Base-by-base conservation (phyloP, 805 yeast species). In the Saccharomycodes ludwigii region DNA sequence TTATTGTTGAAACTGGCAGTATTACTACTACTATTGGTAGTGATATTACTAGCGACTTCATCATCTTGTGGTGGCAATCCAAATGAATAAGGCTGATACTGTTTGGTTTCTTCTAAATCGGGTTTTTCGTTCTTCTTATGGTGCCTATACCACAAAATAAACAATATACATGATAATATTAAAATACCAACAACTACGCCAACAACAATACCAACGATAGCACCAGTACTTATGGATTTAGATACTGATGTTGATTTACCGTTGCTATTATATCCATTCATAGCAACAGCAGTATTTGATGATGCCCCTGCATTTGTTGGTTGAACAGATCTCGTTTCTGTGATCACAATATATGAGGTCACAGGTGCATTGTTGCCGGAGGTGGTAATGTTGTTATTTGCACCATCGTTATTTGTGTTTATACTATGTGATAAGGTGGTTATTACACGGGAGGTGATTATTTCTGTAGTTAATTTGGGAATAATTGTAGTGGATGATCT, bases 161-260 rank as follows among this genome's bases (percentile, higher is more conserved):
- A 46, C 5, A 62, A 48, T 7, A 67, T 40, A 5, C 57, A 55
- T 1, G 59, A 66, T 2, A 66, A 22, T 8, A 54, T 44, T 15
- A 55, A 50, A 1, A 63, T 47, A 36, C 74, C 77, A 14, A 49
- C 58, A 8, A 71, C 54, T 5, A 59, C 61, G 18, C 77, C 78
- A 24, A 69, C 57, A n/a, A 69, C 77, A 18, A 72, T 66, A 28
- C 78, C 78, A 7, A 74, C 77, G 33, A 71, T 70, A 14, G 75
- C 74, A 12, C 78, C 78, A 21, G 46, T 54, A 28, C 38, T 41
- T 29, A 39, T 21, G 13, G 37, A 27, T 6, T 35, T 32, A 12
- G 32, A 11, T 29, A 25, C 36, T 30, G 27, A 28, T 28, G 12
- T 23, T 13, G 25, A 8, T 14, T 31, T 21, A 16, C 32, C 32